phyloP scores from a whole-genome alignment of 2,329 filamentous ascomycete species.

The Sporothrix dimorphospora region DNA sequence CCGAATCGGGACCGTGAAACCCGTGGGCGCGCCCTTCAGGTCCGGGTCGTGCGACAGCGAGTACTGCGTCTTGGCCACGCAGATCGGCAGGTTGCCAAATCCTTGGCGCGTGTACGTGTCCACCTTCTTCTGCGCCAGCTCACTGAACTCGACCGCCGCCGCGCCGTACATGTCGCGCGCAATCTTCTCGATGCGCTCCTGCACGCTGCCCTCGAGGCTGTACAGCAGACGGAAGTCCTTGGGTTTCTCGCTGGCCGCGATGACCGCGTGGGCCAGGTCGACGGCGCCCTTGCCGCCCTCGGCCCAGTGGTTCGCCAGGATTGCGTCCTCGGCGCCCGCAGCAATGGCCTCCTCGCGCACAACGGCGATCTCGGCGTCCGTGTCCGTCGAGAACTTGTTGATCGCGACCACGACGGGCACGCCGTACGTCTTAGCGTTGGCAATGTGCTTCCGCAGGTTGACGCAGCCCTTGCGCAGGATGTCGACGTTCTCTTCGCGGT shows the following conservation, averaged over 20 bases:
- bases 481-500: constrained; percentile 91
- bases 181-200: constrained; percentile 88
- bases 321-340: constrained; percentile 90
- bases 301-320: constrained; percentile 95
- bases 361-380: constrained; percentile 85
- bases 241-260: constrained; percentile 78
- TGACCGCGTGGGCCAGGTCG: constrained; percentile 84
- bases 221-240: constrained; percentile 91
- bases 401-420: constrained; percentile 95
- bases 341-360: constrained; percentile 89
- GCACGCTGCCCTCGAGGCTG: constrained; percentile 70
- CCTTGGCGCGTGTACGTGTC: constrained; percentile 93
- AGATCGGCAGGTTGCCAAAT: constrained; percentile 90
- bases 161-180: constrained; percentile 95
- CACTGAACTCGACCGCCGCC: constrained; percentile 84
- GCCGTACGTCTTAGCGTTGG: constrained; percentile 85
- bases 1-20: constrained; percentile 91
- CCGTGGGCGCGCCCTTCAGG: constrained; percentile 91
- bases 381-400: constrained; percentile 95
- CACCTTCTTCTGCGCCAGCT: constrained; percentile 93
- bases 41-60: constrained; percentile 90
- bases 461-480: constrained; percentile 87
- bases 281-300: constrained; percentile 90
- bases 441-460: constrained; percentile 93
- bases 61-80: constrained; percentile 98